These are phyloP conservation scores for Fraxinus platypoda DNA, from an alignment of 305 asterid species.

Conservation along the genomic window DNA sequence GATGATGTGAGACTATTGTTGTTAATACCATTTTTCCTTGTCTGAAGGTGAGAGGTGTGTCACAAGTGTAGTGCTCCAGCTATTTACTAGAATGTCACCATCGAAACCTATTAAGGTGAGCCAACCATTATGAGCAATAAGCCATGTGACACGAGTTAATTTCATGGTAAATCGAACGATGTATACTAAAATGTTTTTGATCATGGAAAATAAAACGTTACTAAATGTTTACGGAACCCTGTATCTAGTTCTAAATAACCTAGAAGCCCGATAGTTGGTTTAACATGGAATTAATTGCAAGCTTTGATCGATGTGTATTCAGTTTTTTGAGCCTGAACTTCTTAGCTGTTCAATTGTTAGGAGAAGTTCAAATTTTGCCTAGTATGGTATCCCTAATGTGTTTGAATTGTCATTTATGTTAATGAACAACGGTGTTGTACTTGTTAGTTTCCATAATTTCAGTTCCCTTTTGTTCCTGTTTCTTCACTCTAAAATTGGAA, in stretches of 20 bases:
- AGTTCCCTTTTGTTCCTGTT: not conserved
- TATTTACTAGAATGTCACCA: not conserved
- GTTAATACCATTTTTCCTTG: not conserved
- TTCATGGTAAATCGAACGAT: not conserved
- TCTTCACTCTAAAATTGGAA: not conserved
- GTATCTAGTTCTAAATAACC: not conserved
- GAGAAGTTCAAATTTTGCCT: not conserved
- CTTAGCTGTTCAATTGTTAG: not conserved
- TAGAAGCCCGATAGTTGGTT: not conserved
- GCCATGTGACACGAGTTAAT: not conserved
- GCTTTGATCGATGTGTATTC: not conserved
- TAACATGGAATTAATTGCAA: not conserved
- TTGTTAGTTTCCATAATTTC: not conserved
- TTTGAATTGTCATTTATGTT: not conserved
- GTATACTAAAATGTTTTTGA: not conserved
- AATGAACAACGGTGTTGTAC: not conserved
- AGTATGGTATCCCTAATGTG: not conserved
- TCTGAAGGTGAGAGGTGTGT: not conserved
- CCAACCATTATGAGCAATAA: not conserved
- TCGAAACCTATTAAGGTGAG: not conserved
- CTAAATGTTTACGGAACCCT: not conserved
- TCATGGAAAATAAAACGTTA: no score
- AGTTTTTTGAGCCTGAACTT: not conserved
- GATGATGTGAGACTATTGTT: not conserved
- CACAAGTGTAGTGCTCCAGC: not conserved